Conservation (phyloP, 2,329 filamentous ascomycete genomes). For the Aspergillus luchuensis region DNA sequence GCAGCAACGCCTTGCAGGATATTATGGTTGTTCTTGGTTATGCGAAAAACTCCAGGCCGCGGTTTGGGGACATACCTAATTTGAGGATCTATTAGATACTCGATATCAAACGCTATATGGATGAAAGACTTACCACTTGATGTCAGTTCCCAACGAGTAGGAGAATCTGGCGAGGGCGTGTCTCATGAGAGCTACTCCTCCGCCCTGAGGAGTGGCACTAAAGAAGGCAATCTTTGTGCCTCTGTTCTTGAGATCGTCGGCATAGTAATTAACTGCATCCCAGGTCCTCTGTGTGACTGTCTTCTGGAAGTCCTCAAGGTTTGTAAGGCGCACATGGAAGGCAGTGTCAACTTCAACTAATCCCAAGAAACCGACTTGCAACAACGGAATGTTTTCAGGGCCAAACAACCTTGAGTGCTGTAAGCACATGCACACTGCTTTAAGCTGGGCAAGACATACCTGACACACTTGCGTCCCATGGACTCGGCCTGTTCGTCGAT, state of each 20-base stretch:
- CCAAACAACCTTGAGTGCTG: constrained; percentile 63
- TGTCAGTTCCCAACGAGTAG: constrained; percentile 65
- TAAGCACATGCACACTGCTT: constrained; percentile 5
- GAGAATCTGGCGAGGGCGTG: constrained; percentile 75
- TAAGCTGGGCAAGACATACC: constrained; percentile 48
- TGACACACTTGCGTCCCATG: constrained; percentile 76
- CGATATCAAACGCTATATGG: neutral
- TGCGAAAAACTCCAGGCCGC: constrained; percentile 74
- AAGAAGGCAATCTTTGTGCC: constrained; percentile 75
- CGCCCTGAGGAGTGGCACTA: constrained; percentile 78
- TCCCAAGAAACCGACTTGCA: constrained; percentile 67
- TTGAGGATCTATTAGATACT: constrained; percentile 1
- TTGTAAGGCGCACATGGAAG: constrained; percentile 63
- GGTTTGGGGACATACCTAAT: constrained; percentile 72
- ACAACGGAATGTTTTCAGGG: constrained; percentile 68
- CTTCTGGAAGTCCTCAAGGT: constrained; percentile 59
- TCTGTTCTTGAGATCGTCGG: constrained; percentile 61
- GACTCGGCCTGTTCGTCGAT: constrained; percentile 81
- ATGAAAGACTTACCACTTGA: constrained; percentile 65
- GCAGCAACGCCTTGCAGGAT: constrained; percentile 78
- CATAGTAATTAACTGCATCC: constrained; percentile 65
- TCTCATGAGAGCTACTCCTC: constrained; percentile 78
- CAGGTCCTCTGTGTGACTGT: constrained; percentile 66
- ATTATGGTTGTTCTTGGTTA: constrained; percentile 87
- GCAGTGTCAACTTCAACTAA: constrained; percentile 70